Evolutionary conservation across 257 asterid species (phyloP), one percentile per base, ranked within the genome.

Genomic region (Linderniella brevidens): DNA sequence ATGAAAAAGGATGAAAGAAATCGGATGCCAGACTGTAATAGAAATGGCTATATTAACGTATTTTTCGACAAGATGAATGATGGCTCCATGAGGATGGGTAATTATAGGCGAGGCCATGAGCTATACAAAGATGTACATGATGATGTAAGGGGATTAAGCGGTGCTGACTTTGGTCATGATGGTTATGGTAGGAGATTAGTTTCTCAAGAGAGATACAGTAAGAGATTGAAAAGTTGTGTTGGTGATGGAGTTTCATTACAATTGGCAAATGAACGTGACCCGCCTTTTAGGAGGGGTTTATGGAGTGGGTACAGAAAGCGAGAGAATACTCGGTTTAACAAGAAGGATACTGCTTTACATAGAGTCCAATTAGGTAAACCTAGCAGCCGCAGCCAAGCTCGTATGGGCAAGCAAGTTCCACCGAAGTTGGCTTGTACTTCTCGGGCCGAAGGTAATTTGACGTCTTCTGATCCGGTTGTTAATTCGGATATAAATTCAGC

Each of bases 391-490:
- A 57, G 43, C 53, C 69, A 69, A 57, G 68, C 58, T 51, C 56
- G 52, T 50, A 72, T 69, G 49, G 15, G 45, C 29, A 58, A 48
- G 19, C 59, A 42, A 39, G 49, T 19, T 56, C 41, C 63, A 11
- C 64, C 71, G 17, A 56, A 58, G 14, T 58, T 19, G 39, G 45
- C 97, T 48, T 79, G 80, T 71, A 63, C 92, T 48, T 78, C 83
- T 38, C 77, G 82, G 37, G 93, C 93, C 13, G 77, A 79, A 70
- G 75, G 83, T 67, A 66, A 73, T 63, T 65, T 68, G 74, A 58
- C 74, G 10, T 69, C 83, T 25, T 56, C 81, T 46, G 48, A 57
- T 65, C 59, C 78, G 29, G 59, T 35, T 50, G 54, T 38, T 50
- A 68, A 64, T 37, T 54, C 54, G 0, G 62, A 52, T 51, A 58